Evolutionary conservation across 495 filamentous ascomycete species (phyloP).

Genomic region (Penicillium canescens): DNA sequence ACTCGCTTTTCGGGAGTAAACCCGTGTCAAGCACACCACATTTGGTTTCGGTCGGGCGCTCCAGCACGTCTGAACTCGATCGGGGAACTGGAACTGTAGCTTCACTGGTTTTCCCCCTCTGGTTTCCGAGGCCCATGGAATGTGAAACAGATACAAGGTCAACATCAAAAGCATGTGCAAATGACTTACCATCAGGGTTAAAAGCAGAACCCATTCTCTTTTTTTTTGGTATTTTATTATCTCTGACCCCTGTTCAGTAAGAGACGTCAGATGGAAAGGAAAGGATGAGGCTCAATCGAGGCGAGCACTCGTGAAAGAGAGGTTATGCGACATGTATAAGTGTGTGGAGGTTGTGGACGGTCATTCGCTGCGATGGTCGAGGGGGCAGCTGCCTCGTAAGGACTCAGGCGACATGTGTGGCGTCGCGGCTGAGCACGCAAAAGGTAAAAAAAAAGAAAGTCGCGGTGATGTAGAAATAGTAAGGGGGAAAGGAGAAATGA

Average conservation of each 20-base stretch:
- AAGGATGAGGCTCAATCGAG: slow-evolving; percentile 29
- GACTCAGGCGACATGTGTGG: slow-evolving; percentile 40
- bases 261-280: slow-evolving; percentile 1
- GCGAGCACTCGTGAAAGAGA: slow-evolving; percentile 7
- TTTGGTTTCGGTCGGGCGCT: not conserved
- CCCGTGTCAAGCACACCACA: not conserved
- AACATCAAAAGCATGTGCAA: slow-evolving; percentile 14
- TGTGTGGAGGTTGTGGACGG: slow-evolving; percentile 5
- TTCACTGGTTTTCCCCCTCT: not conserved
- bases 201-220: slow-evolving; percentile 42
- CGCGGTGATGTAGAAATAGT: not conserved
- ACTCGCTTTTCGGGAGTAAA: not conserved
- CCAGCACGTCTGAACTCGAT: not conserved
- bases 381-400: slow-evolving; percentile 42
- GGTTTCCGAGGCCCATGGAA: slow-evolving; percentile 8
- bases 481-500: slow-evolving; percentile 8
- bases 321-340: slow-evolving; percentile 20
- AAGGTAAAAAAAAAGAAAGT: slow-evolving; percentile 5
- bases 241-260: not conserved
- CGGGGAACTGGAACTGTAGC: not conserved
- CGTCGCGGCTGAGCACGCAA: slow-evolving; percentile 23
- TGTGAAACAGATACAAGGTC: slow-evolving; percentile 21
- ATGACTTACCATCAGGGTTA: slow-evolving; percentile 44
- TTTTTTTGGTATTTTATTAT: not conserved
- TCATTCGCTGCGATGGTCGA: slow-evolving; percentile 28